Evolutionary conservation across 2,329 filamentous ascomycete genomes (phyloP).

Genomic region (Tolypocladium ovalisporum): DNA sequence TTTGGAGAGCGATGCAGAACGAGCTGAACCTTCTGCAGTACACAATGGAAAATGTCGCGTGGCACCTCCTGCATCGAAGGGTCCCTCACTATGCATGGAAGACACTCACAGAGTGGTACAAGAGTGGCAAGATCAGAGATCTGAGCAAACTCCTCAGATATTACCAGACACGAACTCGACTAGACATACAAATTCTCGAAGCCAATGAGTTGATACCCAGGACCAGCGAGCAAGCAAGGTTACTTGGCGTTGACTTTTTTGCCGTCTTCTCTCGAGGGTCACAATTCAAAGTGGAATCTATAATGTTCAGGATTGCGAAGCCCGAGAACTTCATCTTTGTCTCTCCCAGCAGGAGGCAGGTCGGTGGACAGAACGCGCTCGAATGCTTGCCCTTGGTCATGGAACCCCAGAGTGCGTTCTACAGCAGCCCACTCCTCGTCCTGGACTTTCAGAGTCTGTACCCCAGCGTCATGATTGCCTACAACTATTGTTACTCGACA

Average conservation of each 20-base stretch:
- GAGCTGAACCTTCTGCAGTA: slow-evolving; percentile 89
- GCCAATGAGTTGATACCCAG: slow-evolving; percentile 79
- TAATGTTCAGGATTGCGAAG: slow-evolving; percentile 98
- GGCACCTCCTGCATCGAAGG: slow-evolving; percentile 76
- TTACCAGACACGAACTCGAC: slow-evolving; percentile 61
- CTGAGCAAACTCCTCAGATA: slow-evolving; percentile 68
- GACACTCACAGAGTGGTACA: slow-evolving; percentile 75
- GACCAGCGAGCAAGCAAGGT: slow-evolving; percentile 86
- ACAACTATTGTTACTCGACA: slow-evolving; percentile 98
- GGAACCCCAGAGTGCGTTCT: slow-evolving; percentile 94
- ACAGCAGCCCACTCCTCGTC: slow-evolving; percentile 78
- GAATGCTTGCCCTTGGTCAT: slow-evolving; percentile 93
- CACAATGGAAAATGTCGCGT: slow-evolving; percentile 90
- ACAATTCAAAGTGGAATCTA: slow-evolving; percentile 96
- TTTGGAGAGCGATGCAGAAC: slow-evolving; percentile 92
- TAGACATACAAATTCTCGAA: slow-evolving; percentile 86
- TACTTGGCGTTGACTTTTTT: slow-evolving; percentile 93
- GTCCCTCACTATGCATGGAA: slow-evolving; percentile 79
- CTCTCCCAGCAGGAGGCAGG: slow-evolving; percentile 83
- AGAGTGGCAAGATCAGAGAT: slow-evolving; percentile 54
- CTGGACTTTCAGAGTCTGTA: slow-evolving; percentile 95
- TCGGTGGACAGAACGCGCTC: slow-evolving; percentile 85
- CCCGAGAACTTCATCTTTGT: slow-evolving; percentile 88
- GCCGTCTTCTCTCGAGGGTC: slow-evolving; percentile 91
- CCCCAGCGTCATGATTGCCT: slow-evolving; percentile 96